These are phyloP conservation scores for Persicaria tinctoria DNA, from an alignment of 148 eudicot genomes.

Conservation along the genomic window DNA sequence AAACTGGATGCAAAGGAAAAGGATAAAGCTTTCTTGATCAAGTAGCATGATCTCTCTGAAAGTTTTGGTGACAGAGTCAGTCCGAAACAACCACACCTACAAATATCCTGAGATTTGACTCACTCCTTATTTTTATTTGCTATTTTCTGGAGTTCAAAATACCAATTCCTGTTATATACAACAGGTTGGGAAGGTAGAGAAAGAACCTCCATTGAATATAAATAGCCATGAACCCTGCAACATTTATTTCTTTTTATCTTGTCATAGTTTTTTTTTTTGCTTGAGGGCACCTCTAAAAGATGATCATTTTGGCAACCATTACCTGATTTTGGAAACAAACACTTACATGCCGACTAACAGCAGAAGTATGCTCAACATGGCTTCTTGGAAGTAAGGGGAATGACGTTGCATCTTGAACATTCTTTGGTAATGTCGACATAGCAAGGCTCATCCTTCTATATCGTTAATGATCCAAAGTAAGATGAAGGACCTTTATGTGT, in stretches of 20 bases:
- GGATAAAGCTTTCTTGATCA: neutral
- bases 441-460: conserved; percentile 29
- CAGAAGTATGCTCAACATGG: conserved; percentile 11
- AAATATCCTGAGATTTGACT: neutral
- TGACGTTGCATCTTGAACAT: conserved; percentile 17
- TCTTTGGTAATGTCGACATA: conserved; percentile 14
- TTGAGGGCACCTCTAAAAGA: neutral
- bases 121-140: neutral
- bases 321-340: neutral
- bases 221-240: neutral
- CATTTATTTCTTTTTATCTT: neutral
- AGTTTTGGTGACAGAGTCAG: neutral
- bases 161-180: neutral
- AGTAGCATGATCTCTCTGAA: neutral
- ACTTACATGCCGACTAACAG: neutral
- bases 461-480: neutral
- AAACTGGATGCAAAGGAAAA: neutral
- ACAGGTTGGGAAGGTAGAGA: neutral
- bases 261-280: neutral
- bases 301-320: conserved; percentile 4
- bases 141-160: neutral
- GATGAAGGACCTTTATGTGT: conserved; percentile 79
- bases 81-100: neutral
- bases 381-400: conserved; percentile 12
- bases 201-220: neutral